Evolutionary conservation across 805 yeast genomes (phyloP).

Genomic region (Maudiozyma pseudohumilis): DNA sequence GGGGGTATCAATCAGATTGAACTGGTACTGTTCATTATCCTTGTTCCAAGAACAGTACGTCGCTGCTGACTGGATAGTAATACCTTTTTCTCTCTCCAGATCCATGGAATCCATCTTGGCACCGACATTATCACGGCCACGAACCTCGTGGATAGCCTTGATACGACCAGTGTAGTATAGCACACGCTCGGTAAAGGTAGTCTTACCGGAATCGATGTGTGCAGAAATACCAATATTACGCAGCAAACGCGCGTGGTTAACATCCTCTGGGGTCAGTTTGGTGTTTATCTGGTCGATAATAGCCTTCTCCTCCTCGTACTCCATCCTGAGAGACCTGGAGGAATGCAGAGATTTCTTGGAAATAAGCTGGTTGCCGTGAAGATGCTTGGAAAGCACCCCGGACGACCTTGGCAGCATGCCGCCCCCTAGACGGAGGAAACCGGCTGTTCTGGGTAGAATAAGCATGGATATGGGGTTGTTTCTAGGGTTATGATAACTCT

Average conservation of each 20-base stretch:
- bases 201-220: conserved; percentile 96
- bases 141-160: conserved; percentile 90
- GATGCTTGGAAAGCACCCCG: not conserved
- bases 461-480: no score
- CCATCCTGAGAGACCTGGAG: conserved; percentile 13
- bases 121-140: conserved; percentile 96
- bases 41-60: conserved; percentile 96
- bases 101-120: conserved; percentile 99
- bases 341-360: conserved; percentile 10
- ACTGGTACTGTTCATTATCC: conserved; percentile 58
- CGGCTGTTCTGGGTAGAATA: no score
- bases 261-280: conserved; percentile 42
- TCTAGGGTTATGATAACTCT: no score
- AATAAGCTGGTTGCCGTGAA: not conserved
- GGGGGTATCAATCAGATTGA: conserved; percentile 95
- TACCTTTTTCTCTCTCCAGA: conserved; percentile 95
- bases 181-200: conserved; percentile 96
- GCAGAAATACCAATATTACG: conserved; percentile 97
- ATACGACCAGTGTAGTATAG: conserved; percentile 93
- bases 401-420: no score
- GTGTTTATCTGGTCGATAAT: conserved; percentile 48
- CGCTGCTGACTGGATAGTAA: conserved; percentile 97
- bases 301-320: conserved; percentile 68
- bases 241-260: conserved; percentile 43
- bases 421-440: no score